Evolutionary conservation across 305 asterid species (phyloP).

Genomic region (Fraxinus baroniana): DNA sequence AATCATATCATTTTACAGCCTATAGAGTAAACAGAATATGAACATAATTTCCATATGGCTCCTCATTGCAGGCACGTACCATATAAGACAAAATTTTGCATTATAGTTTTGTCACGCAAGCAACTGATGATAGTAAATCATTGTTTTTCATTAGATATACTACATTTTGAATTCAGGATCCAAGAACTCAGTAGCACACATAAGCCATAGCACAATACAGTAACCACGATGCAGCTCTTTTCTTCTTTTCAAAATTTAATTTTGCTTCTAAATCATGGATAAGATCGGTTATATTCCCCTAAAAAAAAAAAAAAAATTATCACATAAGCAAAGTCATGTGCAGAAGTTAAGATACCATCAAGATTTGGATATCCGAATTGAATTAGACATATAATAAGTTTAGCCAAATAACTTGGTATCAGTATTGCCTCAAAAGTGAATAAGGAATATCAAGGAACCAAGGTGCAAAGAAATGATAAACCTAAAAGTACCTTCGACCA

Average conservation of each 20-base stretch:
- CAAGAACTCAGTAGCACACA: slow-evolving; percentile 11
- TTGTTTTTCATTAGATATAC: not conserved
- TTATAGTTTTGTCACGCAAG: not conserved
- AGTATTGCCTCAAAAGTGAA: slow-evolving; percentile 1
- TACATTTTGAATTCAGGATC: slow-evolving; percentile 3
- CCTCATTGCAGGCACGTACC: slow-evolving; percentile 16
- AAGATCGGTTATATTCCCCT: not conserved
- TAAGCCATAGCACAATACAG: not conserved
- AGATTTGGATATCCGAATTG: not conserved
- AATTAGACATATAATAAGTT: not conserved
- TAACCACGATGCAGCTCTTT: not conserved
- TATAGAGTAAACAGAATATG: not conserved
- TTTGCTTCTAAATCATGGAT: not conserved
- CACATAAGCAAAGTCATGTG: not conserved
- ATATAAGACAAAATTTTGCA: not conserved
- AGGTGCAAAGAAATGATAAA: slow-evolving; percentile 19
- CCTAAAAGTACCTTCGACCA: slow-evolving; percentile 69
- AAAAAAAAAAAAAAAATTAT: not conserved
- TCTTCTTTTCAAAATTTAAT: slow-evolving; percentile 1
- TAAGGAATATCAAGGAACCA: slow-evolving; percentile 5
- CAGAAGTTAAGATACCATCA: slow-evolving; percentile 7
- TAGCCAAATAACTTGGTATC: not conserved
- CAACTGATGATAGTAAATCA: slow-evolving; percentile 8
- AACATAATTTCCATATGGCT: not conserved
- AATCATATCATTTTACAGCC: slow-evolving; percentile 10